Evolutionary conservation across 805 yeast species (phyloP).

Genomic region (Candida koratica): DNA sequence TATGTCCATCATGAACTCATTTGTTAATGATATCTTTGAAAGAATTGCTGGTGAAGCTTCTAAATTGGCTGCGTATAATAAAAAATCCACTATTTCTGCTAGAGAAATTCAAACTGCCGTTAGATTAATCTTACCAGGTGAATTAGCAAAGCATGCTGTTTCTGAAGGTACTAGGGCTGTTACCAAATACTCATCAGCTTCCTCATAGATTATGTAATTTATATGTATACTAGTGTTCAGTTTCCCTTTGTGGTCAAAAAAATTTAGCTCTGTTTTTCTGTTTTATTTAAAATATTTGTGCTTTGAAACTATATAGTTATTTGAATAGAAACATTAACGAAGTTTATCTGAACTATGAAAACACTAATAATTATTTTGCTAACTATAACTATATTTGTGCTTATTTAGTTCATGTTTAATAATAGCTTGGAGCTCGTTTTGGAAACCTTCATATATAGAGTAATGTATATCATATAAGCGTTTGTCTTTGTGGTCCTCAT

Average conservation of each 20-base stretch:
- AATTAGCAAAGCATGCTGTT: conserved; percentile 96
- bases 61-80: conserved; percentile 97
- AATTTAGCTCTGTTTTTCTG: not conserved
- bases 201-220: conserved; percentile 23
- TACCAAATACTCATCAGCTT: conserved; percentile 84
- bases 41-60: conserved; percentile 98
- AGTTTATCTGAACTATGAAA: not conserved
- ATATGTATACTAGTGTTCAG: conserved; percentile 12
- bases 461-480: too few relatives aligned
- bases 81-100: conserved; percentile 95
- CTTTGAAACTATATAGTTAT: not conserved
- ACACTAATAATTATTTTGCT: not conserved
- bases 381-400: not conserved
- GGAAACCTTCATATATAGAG: too few relatives aligned
- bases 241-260: too few relatives aligned
- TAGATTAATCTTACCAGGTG: conserved; percentile 97
- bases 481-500: too few relatives aligned
- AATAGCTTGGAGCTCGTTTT: too few relatives aligned
- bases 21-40: conserved; percentile 96
- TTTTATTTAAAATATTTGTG: too few relatives aligned
- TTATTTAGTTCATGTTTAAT: not conserved
- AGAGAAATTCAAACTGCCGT: conserved; percentile 99
- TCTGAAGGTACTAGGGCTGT: conserved; percentile 99
- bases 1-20: conserved; percentile 98
- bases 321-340: too few relatives aligned